Conservation (phyloP, 2,329 filamentous ascomycete species). For the Exophiala dermatitidis region DNA sequence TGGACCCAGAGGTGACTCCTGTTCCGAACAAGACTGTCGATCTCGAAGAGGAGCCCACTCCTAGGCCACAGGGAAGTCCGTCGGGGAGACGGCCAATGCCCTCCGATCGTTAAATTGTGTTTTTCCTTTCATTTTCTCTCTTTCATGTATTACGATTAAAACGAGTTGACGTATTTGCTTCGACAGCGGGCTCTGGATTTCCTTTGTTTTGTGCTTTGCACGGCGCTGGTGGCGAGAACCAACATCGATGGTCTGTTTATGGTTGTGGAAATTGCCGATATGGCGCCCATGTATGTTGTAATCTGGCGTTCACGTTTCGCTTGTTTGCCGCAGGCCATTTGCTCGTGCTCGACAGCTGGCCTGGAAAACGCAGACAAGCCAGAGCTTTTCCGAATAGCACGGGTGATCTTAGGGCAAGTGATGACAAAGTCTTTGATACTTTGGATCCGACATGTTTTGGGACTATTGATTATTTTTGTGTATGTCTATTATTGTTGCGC, state of each 20-base stretch:
- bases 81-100: conserved; percentile 2
- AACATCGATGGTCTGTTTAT: conserved; percentile 3
- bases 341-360: neutral
- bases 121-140: conserved; percentile 10
- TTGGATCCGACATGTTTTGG: neutral
- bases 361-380: neutral
- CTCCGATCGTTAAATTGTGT: neutral
- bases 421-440: neutral
- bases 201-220: conserved; percentile 23
- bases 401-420: neutral
- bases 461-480: neutral
- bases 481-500: neutral
- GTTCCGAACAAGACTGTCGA: conserved; percentile 22
- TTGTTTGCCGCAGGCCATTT: neutral
- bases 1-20: conserved; percentile 30
- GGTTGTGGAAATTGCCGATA: conserved; percentile 1
- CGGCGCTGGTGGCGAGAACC: conserved; percentile 22
- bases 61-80: conserved; percentile 16
- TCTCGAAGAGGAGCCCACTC: conserved; percentile 21
- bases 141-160: conserved; percentile 19
- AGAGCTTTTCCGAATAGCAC: neutral
- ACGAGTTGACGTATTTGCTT: conserved; percentile 16
- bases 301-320: neutral
- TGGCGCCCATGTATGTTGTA: conserved; percentile 5
- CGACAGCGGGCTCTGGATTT: conserved; percentile 13